These are phyloP conservation scores for carrot (Daucus carota) DNA, from an alignment of 129 eudicot species.

Conservation along the genomic window DNA sequence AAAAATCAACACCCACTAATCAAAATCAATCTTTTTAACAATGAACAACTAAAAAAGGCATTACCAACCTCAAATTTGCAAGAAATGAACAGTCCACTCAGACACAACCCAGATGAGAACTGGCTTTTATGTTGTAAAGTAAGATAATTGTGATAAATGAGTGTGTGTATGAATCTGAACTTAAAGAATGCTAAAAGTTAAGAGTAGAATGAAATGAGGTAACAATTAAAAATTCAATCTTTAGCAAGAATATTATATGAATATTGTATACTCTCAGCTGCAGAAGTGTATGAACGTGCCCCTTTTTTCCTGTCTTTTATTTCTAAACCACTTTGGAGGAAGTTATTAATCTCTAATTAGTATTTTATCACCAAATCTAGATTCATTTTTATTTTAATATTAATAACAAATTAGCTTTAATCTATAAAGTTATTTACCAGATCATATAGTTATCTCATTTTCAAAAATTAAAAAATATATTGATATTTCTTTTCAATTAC, in stretches of 20 bases:
- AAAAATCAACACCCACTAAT: not conserved
- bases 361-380: too few species aligned
- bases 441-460: too few species aligned
- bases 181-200: not conserved
- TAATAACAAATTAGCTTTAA: too few species aligned
- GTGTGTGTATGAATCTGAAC: not conserved
- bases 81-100: not conserved
- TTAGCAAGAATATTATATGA: not conserved
- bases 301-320: not conserved
- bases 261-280: not conserved
- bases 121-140: not conserved
- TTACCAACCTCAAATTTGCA: not conserved
- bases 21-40: constrained; percentile 1
- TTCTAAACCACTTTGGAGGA: too few species aligned
- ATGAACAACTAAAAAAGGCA: not conserved
- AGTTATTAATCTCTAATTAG: too few species aligned
- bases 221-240: not conserved
- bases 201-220: not conserved
- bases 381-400: too few species aligned
- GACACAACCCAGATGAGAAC: not conserved
- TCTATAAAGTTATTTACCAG: too few species aligned
- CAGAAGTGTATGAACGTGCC: not conserved
- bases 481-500: too few species aligned
- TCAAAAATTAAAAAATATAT: too few species aligned
- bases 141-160: not conserved